A percentile compares a stretch with the other conserved stretches of the same genome.
These are phyloP conservation scores for Aspergillus ostianus DNA, from an alignment of 495 filamentous ascomycete genomes.

Conservation along the genomic window DNA sequence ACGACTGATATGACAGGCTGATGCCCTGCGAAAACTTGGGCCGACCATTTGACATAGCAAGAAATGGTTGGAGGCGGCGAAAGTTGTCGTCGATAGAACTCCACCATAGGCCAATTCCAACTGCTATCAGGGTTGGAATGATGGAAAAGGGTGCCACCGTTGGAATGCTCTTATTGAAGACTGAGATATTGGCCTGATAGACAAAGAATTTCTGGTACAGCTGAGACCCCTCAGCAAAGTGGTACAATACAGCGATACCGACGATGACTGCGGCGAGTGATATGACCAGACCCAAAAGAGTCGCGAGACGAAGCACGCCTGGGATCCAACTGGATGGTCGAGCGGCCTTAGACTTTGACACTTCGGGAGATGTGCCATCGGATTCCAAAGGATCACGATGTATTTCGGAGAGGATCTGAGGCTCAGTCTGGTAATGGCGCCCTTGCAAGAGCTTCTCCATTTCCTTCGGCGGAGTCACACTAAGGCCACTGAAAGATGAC, in stretches of 20 bases:
- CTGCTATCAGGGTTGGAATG: conserved; percentile 32
- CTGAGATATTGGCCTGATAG: conserved; percentile 26
- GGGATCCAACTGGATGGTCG: conserved; percentile 16
- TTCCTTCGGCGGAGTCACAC: conserved; percentile 15
- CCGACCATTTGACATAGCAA: conserved; percentile 26
- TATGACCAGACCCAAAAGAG: conserved; percentile 16
- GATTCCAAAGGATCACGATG: background rate
- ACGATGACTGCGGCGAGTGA: conserved; percentile 18
- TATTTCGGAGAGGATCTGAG: conserved; percentile 11
- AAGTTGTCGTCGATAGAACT: conserved; percentile 33
- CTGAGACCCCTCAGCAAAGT: conserved; percentile 16
- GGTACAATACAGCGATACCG: conserved; percentile 28
- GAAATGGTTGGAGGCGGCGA: conserved; percentile 32
- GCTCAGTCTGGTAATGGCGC: conserved; percentile 12
- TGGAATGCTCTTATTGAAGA: conserved; percentile 21
- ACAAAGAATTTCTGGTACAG: conserved; percentile 37
- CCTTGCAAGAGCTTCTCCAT: conserved; percentile 9
- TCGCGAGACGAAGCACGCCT: conserved; percentile 21
- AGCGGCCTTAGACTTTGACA: background rate
- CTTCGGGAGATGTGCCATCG: background rate
- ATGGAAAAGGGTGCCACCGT: conserved; percentile 32
- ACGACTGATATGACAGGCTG: conserved; percentile 30
- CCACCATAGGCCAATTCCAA: conserved; percentile 37
- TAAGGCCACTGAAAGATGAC: conserved; percentile 9
- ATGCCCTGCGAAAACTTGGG: conserved; percentile 14